Base-by-base conservation (phyloP, 768 basidiomycete genomes). In the Boletus rex-veris region DNA sequence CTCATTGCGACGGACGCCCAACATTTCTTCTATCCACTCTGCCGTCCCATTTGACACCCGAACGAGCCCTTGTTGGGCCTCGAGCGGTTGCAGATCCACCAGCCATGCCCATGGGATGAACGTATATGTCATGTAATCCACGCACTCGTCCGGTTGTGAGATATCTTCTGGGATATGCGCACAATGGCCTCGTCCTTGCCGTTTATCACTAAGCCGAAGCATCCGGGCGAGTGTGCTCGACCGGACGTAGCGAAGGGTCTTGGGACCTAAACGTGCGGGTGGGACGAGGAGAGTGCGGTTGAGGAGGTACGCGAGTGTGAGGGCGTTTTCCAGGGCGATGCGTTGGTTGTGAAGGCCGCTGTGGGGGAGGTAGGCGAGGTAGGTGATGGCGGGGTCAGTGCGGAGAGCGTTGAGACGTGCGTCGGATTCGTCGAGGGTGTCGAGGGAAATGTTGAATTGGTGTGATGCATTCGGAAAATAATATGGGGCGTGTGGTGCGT, bases 341-440 rank as follows among this genome's bases (percentile, higher is more conserved):
- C 90, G 84, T 71, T 92, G 89, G 68, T 90, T 92, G 70, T 92
- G 88, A 59, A 89, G 86, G 4, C 89, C 88, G 57, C 87, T 89
- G 66, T 92, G 90, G 12, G 90, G 90, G 18, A 92, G 75, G 67
- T 90, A 92, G 18, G 88, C 76, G 18, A 93, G 69, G 67, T 79
- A 92, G 48, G 66, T 73, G 55, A 75, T 75, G 12, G 67, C 52
- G 3, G 59, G 57, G 51, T 71, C 66, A 2, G 44, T 45, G 19
- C 51, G 55, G 42, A 60, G 52, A 1, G 35, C 12, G 9, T 33
- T 3, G 16, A 62, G 58, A 10, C 57, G 57, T 6, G 49, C 18
- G n/a, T 51, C 43, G 28, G 43, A 39, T 45, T 60, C 61, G 33
- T 73, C 66, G 68, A 65, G 66, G 54, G 66, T 52, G 64, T 71